Evolutionary conservation across 2,329 filamentous ascomycete species (phyloP), one percentile per base, ranked within the genome.

Genomic region (Akanthomyces dipterigenus): DNA sequence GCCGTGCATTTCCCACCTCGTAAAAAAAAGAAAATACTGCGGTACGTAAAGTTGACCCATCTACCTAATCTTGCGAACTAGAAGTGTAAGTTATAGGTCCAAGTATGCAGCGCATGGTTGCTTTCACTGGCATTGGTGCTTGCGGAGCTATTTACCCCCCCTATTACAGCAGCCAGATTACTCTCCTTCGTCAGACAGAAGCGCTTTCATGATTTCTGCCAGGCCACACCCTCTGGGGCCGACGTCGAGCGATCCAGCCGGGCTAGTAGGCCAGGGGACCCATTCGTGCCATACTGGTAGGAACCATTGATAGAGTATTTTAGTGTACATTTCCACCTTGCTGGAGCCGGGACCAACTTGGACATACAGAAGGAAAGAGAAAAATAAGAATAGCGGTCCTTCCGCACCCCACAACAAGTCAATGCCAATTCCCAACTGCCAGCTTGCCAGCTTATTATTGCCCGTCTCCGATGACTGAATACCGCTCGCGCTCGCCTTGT

Each of bases 151-250:
- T 49, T 36, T 57, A 20, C 55, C 22, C 5, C 28, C 20, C 26
- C 45, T 34, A 11, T 9, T 8, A n/a, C 55, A 38, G 34, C 36
- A 51, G 18, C 48, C 46, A 50, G 43, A 59, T 59, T 50, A 50
- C 48, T 50, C 48, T 26, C 40, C 42, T 36, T 34, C 36, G 56
- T 59, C 56, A 59, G 56, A 38, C 45, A 34, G 14, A 58, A 59
- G 22, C 24, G n/a, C 36, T n/a, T 24, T 36, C 36, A 34, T 59
- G 24, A 20, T 42, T 46, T 58, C 18, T 26, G 28, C 36, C 36
- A 12, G 46, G 36, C 46, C 56, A 59, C 56, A 50, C 36, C 36
- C 46, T 43, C 56, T 34, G 38, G 56, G 22, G 34, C 56, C 36
- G 34, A n/a, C 34, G 5, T 34, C 14, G 24, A 59, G 36, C 43